These are phyloP conservation scores for Boletus speciosus DNA, from an alignment of 768 basidiomycete genomes.

Conservation along the genomic window DNA sequence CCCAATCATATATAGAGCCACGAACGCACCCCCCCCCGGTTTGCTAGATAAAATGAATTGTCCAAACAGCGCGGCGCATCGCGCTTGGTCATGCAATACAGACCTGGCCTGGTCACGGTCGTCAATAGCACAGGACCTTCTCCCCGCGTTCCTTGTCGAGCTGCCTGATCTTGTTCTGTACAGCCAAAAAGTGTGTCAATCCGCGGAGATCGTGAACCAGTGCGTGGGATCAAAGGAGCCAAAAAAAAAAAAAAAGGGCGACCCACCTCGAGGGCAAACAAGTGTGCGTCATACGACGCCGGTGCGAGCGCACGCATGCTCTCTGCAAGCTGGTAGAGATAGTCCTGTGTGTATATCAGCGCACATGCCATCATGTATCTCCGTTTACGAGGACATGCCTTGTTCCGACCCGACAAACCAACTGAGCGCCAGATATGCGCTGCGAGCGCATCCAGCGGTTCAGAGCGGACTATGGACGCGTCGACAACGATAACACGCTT, in stretches of 20 bases:
- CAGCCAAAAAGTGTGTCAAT: not conserved
- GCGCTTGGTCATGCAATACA: too few relatives aligned
- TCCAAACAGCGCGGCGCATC: too few relatives aligned
- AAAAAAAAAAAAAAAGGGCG: not conserved
- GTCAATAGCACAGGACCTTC: conserved; percentile 1
- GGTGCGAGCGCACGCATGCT: conserved; percentile 71
- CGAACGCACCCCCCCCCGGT: too few relatives aligned
- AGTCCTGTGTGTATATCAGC: conserved; percentile 53
- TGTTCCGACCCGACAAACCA: conserved; percentile 88
- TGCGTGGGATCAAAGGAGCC: too few relatives aligned
- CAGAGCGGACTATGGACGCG: conserved; percentile 62
- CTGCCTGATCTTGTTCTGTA: conserved; percentile 10
- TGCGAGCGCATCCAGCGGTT: conserved; percentile 67
- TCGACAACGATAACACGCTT: too few relatives aligned
- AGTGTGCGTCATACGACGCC: conserved; percentile 68
- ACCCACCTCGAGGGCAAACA: conserved; percentile 70
- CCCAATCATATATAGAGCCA: too few relatives aligned
- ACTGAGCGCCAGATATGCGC: conserved; percentile 64
- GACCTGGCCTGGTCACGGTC: too few relatives aligned
- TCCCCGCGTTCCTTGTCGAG: conserved; percentile 9
- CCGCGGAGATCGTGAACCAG: too few relatives aligned
- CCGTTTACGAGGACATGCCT: conserved; percentile 42
- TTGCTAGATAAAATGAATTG: too few relatives aligned
- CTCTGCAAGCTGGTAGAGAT: conserved; percentile 73
- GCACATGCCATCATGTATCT: too few relatives aligned